Base-by-base conservation (phyloP, 2,329 filamentous ascomycete species). In the Phialemonium atrogriseum region DNA sequence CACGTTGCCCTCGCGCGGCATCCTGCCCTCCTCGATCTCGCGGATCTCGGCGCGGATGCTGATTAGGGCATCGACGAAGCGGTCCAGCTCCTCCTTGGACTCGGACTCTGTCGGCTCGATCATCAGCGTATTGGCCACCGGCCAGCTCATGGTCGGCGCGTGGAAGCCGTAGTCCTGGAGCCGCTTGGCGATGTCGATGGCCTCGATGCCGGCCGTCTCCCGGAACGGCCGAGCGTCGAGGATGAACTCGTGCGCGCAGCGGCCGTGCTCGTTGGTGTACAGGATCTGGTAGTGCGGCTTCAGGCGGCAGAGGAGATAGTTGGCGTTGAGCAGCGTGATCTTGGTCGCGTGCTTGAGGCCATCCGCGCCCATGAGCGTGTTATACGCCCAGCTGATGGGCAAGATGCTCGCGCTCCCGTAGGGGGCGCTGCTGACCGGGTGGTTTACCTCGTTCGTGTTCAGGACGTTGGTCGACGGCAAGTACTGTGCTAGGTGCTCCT, bases 161-260 rank as follows among this genome's bases (percentile, higher is more conserved):
- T 96, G 89, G 74, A 96, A 96, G 24, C 89, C 89, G 54, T 94
- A 96, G 55, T 96, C 89, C 60, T 95, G 88, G 13, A 96, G 76
- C 41, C 89, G 84, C 70, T 96, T 96, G 50, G 89, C 89, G 43
- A 96, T 83, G 52, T 96, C 89, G 46, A 94, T 91, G 18, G 83
- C 89, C 61, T 95, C 88, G 46, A 96, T 66, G 16, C 85, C 86
- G 6, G 82, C 77, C 1, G 77, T 76, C 33, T 88, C 81, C 53
- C 85, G 84, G 69, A 95, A 94, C 15, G 77, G 73, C 14, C 89
- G 83, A 5, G 80, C 74, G 47, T 96, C 89, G 20, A 96, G 75
- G 56, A 96, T 96, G 62, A 96, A 96, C 60, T 96, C 89, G 67
- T 96, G 89, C 0, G 89, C 89, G 55, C 89, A 96, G 34, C 88